Conservation (phyloP, 2,329 filamentous ascomycete genomes). For the Sporothrix dimorphospora region DNA sequence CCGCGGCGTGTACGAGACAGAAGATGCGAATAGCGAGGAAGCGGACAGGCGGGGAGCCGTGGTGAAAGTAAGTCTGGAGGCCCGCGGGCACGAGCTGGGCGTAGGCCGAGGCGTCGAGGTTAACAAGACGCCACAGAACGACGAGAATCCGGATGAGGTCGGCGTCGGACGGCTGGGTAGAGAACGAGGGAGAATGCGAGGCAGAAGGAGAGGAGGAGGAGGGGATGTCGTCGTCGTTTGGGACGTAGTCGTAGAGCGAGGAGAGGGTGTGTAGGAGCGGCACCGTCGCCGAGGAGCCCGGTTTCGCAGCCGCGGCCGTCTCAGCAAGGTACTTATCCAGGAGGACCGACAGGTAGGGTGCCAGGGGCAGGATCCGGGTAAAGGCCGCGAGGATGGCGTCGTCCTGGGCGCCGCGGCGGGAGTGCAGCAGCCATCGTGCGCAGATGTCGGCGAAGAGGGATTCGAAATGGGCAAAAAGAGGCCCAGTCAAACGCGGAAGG, state of each 20-base stretch:
- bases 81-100: slow-evolving; percentile 62
- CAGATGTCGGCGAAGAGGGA: slow-evolving; percentile 79
- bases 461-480: slow-evolving; percentile 74
- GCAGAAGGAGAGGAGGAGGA: background rate
- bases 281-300: background rate
- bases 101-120: slow-evolving; percentile 72
- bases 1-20: slow-evolving; percentile 74
- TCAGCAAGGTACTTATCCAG: slow-evolving; percentile 54
- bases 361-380: slow-evolving; percentile 78
- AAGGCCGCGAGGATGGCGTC: slow-evolving; percentile 68
- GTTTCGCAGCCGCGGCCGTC: slow-evolving; percentile 16
- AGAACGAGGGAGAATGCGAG: background rate
- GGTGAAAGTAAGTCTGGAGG: slow-evolving; percentile 69
- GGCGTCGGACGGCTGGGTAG: slow-evolving; percentile 33
- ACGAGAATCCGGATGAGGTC: slow-evolving; percentile 56
- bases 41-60: slow-evolving; percentile 63
- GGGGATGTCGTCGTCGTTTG: background rate
- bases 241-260: slow-evolving; percentile 13
- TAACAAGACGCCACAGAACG: slow-evolving; percentile 76
- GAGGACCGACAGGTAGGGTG: slow-evolving; percentile 76
- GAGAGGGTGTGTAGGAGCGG: slow-evolving; percentile 19
- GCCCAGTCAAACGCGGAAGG: slow-evolving; percentile 69
- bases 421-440: slow-evolving; percentile 71
- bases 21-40: slow-evolving; percentile 84
- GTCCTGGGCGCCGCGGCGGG: slow-evolving; percentile 44